A percentile compares a stretch with the other conserved stretches of the same genome.
phyloP scores from a whole-genome alignment of 768 basidiomycete species.

The Hygrophoropsis aurantiaca region DNA sequence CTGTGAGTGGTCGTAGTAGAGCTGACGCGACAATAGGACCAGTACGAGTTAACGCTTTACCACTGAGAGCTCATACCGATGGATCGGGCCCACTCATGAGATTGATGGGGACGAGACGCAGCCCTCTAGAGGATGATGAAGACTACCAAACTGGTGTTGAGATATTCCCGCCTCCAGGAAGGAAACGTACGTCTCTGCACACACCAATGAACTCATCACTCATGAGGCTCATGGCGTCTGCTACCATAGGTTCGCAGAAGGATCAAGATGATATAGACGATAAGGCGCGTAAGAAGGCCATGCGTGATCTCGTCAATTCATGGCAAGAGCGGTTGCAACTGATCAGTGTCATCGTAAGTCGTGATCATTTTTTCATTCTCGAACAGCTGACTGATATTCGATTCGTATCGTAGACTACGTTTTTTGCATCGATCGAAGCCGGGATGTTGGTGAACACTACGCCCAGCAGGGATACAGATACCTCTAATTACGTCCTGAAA shows the following conservation, averaged over 20 bases:
- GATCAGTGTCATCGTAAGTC: conserved; percentile 56
- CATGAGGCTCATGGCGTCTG: neutral
- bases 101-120: conserved; percentile 16
- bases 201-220: neutral
- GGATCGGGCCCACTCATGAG: conserved; percentile 19
- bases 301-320: conserved; percentile 52
- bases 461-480: conserved; percentile 19
- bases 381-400: neutral
- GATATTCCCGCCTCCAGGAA: conserved; percentile 6
- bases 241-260: conserved; percentile 43
- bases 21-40: neutral
- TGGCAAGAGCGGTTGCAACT: conserved; percentile 66
- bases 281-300: conserved; percentile 41
- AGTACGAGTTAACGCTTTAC: neutral
- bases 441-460: conserved; percentile 47
- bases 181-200: conserved; percentile 15
- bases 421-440: conserved; percentile 60
- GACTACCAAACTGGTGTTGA: neutral
- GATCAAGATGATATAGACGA: conserved; percentile 52
- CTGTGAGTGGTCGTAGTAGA: neutral
- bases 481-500: conserved; percentile 14
- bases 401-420: conserved; percentile 47
- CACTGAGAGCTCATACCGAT: conserved; percentile 10
- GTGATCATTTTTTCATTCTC: neutral
- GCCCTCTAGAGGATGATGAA: conserved; percentile 16